Conservation (phyloP, 192 early-diverging fungal species). For the Piromyces finnis region DNA sequence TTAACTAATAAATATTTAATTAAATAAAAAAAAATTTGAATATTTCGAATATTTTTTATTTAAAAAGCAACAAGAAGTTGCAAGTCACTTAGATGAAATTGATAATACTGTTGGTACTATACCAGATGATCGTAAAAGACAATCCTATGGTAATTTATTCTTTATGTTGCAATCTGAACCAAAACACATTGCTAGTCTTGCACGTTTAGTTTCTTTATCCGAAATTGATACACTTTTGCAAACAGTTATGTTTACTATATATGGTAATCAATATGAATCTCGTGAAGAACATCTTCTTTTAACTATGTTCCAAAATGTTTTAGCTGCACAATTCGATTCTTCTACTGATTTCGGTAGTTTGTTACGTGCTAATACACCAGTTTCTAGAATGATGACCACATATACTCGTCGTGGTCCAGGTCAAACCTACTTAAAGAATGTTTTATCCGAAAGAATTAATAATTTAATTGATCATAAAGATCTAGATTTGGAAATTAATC, state of each 20-base stretch:
- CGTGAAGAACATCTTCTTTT: conserved; percentile 88
- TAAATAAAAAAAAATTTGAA: too few relatives aligned
- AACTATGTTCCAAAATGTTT: conserved; percentile 88
- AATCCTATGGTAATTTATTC: conserved; percentile 86
- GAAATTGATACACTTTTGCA: conserved; percentile 90
- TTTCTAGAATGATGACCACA: conserved; percentile 96
- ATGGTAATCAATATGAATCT: conserved; percentile 90
- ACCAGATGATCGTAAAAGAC: conserved; percentile 59
- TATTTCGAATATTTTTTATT: too few relatives aligned
- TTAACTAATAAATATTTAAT: too few relatives aligned
- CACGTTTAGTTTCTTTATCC: conserved; percentile 60
- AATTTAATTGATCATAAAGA: conserved; percentile 62
- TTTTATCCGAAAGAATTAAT: conserved; percentile 59
- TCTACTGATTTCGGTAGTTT: conserved; percentile 73
- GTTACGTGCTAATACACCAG: conserved; percentile 84
- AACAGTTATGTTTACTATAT: conserved; percentile 91
- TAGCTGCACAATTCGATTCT: conserved; percentile 85
- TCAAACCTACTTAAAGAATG: conserved; percentile 78
- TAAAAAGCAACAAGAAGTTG: conserved; percentile 52
- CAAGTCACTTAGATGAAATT: conserved; percentile 45
- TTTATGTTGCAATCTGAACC: conserved; percentile 83
- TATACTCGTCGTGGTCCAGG: conserved; percentile 87
- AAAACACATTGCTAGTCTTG: conserved; percentile 70
- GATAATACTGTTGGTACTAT: conserved; percentile 27
- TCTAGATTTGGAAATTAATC: conserved; percentile 84